Percentiles rank a stretch among this genome's conserved stretches.
Evolutionary conservation across 1,284 basidiomycete species (phyloP).

Genomic region (Heterobasidion irregulare): DNA sequence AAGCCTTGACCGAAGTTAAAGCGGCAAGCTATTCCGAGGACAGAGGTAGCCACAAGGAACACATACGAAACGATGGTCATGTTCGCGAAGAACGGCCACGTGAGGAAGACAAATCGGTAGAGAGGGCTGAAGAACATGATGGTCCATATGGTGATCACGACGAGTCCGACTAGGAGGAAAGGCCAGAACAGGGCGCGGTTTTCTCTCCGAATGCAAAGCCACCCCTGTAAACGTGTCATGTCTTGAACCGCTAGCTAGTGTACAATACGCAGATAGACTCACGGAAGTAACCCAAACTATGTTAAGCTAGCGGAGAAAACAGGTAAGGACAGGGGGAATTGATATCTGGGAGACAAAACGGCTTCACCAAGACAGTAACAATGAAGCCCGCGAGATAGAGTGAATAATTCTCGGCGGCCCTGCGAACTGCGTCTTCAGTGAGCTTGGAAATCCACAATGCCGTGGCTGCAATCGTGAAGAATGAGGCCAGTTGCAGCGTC

Average conservation of each 20-base stretch:
- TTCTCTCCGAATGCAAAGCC: neutral
- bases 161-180: neutral
- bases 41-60: neutral
- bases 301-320: neutral
- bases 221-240: neutral
- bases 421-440: neutral
- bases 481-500: neutral
- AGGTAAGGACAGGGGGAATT: neutral
- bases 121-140: neutral
- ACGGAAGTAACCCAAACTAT: neutral
- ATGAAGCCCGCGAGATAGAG: neutral
- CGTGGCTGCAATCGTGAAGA: neutral
- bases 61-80: neutral
- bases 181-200: neutral
- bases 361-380: neutral
- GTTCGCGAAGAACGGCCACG: neutral
- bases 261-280: neutral
- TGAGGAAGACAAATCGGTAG: neutral
- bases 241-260: neutral
- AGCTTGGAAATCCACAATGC: neutral
- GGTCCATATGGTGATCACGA: neutral
- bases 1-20: neutral
- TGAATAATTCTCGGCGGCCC: neutral
- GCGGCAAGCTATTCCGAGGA: neutral
- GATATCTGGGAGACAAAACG: neutral